Conservation (phyloP, 768 basidiomycete genomes). For the Tulasnella sp. region DNA sequence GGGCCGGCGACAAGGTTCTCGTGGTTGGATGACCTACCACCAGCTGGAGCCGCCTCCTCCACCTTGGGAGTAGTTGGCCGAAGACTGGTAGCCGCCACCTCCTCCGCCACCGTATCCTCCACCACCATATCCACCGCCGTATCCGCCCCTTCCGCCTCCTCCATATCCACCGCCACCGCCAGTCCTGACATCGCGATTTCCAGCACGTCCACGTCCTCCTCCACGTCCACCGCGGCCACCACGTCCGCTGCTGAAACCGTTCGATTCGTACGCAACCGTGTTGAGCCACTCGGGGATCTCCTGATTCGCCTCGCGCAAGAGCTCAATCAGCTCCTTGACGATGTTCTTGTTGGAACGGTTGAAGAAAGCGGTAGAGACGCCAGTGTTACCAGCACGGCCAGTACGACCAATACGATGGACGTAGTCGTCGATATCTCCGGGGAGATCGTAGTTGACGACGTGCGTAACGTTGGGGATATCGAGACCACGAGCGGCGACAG, state of each 20-base stretch:
- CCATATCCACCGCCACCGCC: conserved; percentile 23
- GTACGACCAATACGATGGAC: conserved; percentile 97
- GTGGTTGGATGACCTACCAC: conserved; percentile 37
- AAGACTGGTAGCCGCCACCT: too few relatives aligned
- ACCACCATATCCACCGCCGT: conserved; percentile 26
- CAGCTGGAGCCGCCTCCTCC: conserved; percentile 33
- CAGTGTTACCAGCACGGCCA: conserved; percentile 97
- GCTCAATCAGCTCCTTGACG: conserved; percentile 81
- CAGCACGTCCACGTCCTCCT: conserved; percentile 45
- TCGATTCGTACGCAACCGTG: conserved; percentile 60
- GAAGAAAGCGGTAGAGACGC: conserved; percentile 92
- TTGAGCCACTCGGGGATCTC: conserved; percentile 89
- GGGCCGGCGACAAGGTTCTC: neutral
- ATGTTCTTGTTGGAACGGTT: conserved; percentile 89
- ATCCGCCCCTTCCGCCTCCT: conserved; percentile 25
- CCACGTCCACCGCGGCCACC: conserved; percentile 42
- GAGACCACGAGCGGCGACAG: conserved; percentile 96
- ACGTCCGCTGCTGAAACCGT: conserved; percentile 41
- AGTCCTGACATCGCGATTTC: conserved; percentile 34
- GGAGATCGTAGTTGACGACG: conserved; percentile 96
- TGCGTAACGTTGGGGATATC: conserved; percentile 99
- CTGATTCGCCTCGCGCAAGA: conserved; percentile 92
- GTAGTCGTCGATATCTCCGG: conserved; percentile 97
- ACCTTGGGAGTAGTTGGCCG: conserved; percentile 27
- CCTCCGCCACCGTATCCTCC: conserved; percentile 27